These are phyloP conservation scores for Arthroderma sp. DNA, from an alignment of 2,329 filamentous ascomycete genomes.

Conservation along the genomic window DNA sequence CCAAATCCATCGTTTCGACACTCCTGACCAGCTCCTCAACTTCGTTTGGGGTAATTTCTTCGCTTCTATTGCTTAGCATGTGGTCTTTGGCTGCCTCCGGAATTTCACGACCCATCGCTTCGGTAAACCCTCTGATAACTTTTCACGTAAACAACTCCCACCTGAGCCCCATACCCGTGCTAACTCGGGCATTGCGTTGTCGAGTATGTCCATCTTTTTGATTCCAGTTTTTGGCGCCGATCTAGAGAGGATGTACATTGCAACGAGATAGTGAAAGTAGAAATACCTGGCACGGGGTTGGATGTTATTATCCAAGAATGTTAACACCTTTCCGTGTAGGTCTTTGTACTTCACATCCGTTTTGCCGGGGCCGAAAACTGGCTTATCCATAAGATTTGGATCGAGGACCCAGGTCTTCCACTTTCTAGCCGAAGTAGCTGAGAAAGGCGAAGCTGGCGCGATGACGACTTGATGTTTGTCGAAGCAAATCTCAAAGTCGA, in stretches of 20 bases:
- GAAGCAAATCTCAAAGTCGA: neutral
- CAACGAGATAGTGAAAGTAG: slow-evolving; percentile 1
- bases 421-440: neutral
- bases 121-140: neutral
- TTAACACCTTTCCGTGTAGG: neutral
- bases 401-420: neutral
- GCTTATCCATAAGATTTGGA: neutral
- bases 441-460: neutral
- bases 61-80: too few species aligned
- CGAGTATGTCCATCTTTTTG: neutral
- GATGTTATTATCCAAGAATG: neutral
- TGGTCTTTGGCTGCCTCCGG: too few species aligned
- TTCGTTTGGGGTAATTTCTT: too few species aligned
- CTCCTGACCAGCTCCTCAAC: too few species aligned
- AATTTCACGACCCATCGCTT: neutral
- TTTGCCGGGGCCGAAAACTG: too few species aligned
- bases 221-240: neutral
- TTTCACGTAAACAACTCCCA: neutral
- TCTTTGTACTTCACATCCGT: neutral
- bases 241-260: neutral
- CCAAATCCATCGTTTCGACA: too few species aligned
- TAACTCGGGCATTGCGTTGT: neutral
- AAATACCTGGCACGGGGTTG: slow-evolving; percentile 1
- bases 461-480: slow-evolving; percentile 1
- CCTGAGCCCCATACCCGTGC: neutral